These are phyloP conservation scores for Talaromyces sp. DNA, from an alignment of 2,329 filamentous ascomycete genomes.

Conservation along the genomic window DNA sequence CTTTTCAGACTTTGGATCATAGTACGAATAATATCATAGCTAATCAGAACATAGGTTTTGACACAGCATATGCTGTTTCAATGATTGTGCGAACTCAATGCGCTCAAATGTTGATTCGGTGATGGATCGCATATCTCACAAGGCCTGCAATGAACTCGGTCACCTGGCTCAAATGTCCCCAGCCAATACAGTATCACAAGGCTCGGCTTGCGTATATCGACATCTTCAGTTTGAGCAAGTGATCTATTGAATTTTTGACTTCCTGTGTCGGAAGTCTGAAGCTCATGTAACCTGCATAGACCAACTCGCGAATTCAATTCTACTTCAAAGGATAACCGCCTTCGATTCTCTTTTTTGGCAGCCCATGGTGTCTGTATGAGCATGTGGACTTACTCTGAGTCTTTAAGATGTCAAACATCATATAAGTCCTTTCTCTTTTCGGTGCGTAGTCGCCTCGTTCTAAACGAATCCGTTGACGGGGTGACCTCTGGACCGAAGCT, in stretches of 20 bases:
- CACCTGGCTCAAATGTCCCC: not conserved
- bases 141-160: not conserved
- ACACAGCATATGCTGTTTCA: not conserved
- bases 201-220: not conserved
- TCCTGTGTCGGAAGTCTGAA: not conserved
- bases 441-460: not conserved
- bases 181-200: not conserved
- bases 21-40: not conserved
- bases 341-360: too few relatives aligned
- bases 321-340: not conserved
- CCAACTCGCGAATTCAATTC: not conserved
- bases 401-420: not conserved
- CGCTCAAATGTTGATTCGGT: not conserved
- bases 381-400: too few relatives aligned
- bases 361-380: too few relatives aligned
- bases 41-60: too few relatives aligned
- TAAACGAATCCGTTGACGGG: not conserved
- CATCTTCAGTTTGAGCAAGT: not conserved
- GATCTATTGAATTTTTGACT: not conserved
- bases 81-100: not conserved
- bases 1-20: not conserved
- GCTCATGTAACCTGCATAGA: not conserved
- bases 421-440: not conserved
- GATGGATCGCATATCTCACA: not conserved
- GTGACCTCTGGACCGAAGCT: not conserved